Percentiles rank a stretch among this genome's conserved stretches.
Evolutionary conservation across 306 rosid species (phyloP).

Genomic region (Fragaria nilgerrensis): DNA sequence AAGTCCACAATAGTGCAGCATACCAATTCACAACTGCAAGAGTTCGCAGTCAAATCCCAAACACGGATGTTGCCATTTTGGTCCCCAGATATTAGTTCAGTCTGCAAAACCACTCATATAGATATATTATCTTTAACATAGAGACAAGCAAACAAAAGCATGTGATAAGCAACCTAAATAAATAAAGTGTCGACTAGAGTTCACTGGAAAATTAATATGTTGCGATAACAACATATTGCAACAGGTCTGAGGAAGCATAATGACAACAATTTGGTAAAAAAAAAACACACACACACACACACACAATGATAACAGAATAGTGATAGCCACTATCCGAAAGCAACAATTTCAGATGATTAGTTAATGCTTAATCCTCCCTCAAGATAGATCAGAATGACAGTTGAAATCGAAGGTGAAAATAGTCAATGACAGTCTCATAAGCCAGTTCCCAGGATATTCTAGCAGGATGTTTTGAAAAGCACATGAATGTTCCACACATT

Average conservation of each 20-base stretch:
- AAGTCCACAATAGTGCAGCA: conserved; percentile 4
- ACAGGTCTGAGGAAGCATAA: not conserved
- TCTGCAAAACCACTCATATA: conserved; percentile 46
- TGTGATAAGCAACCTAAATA: not conserved
- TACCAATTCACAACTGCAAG: conserved; percentile 99
- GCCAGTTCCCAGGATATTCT: not conserved
- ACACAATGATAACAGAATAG: not conserved
- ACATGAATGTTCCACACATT: not conserved
- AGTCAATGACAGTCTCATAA: not conserved
- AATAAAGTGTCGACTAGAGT: not conserved
- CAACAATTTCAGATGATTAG: not conserved
- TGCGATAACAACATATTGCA: not conserved
- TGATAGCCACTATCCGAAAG: not conserved
- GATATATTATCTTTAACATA: not conserved
- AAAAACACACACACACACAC: no score
- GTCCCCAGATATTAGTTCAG: conserved; percentile 97
- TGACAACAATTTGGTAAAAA: not conserved
- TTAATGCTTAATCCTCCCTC: not conserved
- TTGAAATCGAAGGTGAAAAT: not conserved
- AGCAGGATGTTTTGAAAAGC: not conserved
- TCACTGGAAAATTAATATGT: not conserved
- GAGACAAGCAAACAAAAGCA: not conserved
- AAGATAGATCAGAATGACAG: not conserved
- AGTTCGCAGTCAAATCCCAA: conserved; percentile 99
- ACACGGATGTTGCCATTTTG: conserved; percentile 98